A percentile compares a stretch with the other conserved stretches of the same genome.
phyloP scores from a whole-genome alignment of 2,329 filamentous ascomycete genomes.

The Trichoderma asperellum region DNA sequence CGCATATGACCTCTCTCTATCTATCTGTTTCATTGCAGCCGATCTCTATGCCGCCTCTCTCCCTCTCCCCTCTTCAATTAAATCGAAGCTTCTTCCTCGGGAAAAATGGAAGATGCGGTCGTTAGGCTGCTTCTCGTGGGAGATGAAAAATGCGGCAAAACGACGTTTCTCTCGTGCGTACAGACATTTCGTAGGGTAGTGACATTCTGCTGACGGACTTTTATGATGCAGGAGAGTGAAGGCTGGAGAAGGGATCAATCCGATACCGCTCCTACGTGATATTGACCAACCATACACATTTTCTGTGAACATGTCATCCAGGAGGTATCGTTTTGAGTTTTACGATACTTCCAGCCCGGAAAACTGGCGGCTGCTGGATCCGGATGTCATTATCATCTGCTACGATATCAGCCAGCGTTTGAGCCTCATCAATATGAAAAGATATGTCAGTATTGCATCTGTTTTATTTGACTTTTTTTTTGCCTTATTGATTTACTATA shows the following conservation, averaged over 20 bases:
- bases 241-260: slow-evolving; percentile 46
- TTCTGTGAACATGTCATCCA: slow-evolving; percentile 50
- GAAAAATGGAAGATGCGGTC: slow-evolving; percentile 51
- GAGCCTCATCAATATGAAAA: slow-evolving; percentile 62
- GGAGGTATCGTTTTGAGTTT: slow-evolving; percentile 60
- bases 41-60: neutral
- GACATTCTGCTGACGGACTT: neutral
- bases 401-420: slow-evolving; percentile 64
- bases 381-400: slow-evolving; percentile 62
- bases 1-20: neutral
- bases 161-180: slow-evolving; percentile 64
- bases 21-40: neutral
- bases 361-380: slow-evolving; percentile 61
- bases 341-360: slow-evolving; percentile 63
- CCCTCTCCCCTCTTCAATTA: neutral
- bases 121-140: slow-evolving; percentile 63
- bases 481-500: slow-evolving; percentile 19
- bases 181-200: neutral
- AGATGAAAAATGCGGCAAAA: slow-evolving; percentile 63
- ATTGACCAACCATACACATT: slow-evolving; percentile 65
- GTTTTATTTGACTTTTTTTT: neutral
- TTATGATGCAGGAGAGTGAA: slow-evolving; percentile 54
- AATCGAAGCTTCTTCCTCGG: neutral
- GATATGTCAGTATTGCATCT: slow-evolving; percentile 50
- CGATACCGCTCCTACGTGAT: slow-evolving; percentile 58